Conservation (phyloP, 108 stramenopile species). For the Cylindrotheca fusiformis region DNA sequence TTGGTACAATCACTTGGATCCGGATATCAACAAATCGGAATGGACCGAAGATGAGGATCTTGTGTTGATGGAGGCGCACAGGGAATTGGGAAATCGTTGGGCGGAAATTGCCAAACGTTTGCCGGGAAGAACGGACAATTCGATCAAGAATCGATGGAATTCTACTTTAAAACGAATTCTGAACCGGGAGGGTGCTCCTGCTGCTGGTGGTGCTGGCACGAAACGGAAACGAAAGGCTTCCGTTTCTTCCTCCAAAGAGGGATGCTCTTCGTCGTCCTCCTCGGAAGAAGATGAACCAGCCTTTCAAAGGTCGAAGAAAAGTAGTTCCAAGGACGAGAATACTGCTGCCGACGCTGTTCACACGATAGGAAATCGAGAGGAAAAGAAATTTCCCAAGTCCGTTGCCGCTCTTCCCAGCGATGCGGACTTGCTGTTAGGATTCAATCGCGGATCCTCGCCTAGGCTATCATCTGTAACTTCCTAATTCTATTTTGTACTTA, state of each 20-base stretch:
- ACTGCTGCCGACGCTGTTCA: constrained; percentile 36
- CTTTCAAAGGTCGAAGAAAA: constrained; percentile 6
- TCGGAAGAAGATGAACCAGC: not conserved
- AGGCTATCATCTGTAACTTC: constrained; percentile 14
- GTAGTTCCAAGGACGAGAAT: constrained; percentile 14
- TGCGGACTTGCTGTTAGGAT: constrained; percentile 44
- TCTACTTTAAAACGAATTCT: constrained; percentile 78
- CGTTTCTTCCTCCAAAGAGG: constrained; percentile 4
- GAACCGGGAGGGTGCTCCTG: constrained; percentile 12
- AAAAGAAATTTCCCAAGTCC: constrained; percentile 2
- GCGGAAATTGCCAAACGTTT: constrained; percentile 95
- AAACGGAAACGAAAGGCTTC: constrained; percentile 27
- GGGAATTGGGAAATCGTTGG: constrained; percentile 88
- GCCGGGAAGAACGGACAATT: constrained; percentile 95
- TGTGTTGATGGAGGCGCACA: constrained; percentile 75
- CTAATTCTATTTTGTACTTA: too few species aligned
- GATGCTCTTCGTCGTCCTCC: constrained; percentile 2
- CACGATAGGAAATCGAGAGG: constrained; percentile 13
- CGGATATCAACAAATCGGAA: constrained; percentile 90
- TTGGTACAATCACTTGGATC: constrained; percentile 98
- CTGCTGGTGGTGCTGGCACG: not conserved
- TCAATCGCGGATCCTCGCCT: constrained; percentile 38
- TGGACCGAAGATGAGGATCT: constrained; percentile 93
- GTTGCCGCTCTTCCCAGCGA: constrained; percentile 22
- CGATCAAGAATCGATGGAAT: constrained; percentile 98